A percentile compares a stretch with the other conserved stretches of the same genome.
Evolutionary conservation across 2,329 filamentous ascomycete species (phyloP).

Genomic region (Gyromitra esculenta): DNA sequence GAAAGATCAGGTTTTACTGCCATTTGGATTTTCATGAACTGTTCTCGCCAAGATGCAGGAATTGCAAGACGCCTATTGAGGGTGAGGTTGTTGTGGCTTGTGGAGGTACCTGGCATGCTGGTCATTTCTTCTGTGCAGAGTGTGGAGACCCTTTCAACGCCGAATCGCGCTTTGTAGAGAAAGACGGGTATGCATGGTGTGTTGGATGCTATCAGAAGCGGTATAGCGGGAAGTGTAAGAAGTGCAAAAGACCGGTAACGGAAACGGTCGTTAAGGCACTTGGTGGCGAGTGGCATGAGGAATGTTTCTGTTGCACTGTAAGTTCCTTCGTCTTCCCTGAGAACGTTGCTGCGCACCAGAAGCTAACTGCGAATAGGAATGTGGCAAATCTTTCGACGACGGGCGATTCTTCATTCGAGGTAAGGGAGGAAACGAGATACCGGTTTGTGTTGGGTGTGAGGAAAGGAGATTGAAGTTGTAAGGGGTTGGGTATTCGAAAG

Average conservation of each 20-base stretch:
- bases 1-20: slow-evolving; percentile 89
- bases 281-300: slow-evolving; percentile 90
- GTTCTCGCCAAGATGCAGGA: slow-evolving; percentile 91
- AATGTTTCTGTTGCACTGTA: slow-evolving; percentile 84
- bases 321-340: slow-evolving; percentile 29
- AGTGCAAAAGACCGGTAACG: slow-evolving; percentile 83
- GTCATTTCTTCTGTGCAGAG: slow-evolving; percentile 98
- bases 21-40: slow-evolving; percentile 98
- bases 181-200: slow-evolving; percentile 98
- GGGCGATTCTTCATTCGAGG: slow-evolving; percentile 57
- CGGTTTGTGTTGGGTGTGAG: slow-evolving; percentile 55
- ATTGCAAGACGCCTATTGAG: slow-evolving; percentile 95
- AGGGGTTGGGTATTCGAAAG: slow-evolving; percentile 3
- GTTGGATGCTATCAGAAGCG: slow-evolving; percentile 90
- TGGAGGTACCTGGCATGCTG: slow-evolving; percentile 94
- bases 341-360: background rate
- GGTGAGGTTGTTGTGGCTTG: slow-evolving; percentile 94
- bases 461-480: slow-evolving; percentile 54
- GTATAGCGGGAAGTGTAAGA: slow-evolving; percentile 87
- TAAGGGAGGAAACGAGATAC: slow-evolving; percentile 52
- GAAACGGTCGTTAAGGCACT: slow-evolving; percentile 90
- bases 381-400: slow-evolving; percentile 55
- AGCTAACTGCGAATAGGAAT: slow-evolving; percentile 53
- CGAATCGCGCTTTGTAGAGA: slow-evolving; percentile 83
- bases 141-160: slow-evolving; percentile 75